Conservation (phyloP, 2,329 filamentous ascomycete genomes). For the Ilyonectria mors-panacis region DNA sequence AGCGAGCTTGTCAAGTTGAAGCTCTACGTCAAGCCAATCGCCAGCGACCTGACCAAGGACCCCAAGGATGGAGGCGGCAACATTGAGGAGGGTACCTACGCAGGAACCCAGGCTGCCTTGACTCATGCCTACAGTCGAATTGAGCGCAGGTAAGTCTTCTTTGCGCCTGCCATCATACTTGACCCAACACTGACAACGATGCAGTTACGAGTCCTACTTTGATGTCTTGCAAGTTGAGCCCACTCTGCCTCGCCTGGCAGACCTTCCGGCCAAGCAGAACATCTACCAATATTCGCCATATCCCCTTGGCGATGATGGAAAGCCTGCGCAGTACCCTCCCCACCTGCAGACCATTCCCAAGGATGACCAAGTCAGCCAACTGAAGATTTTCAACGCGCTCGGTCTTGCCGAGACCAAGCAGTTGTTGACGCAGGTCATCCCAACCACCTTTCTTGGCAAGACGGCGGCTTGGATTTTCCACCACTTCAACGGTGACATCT, state of each 20-base stretch:
- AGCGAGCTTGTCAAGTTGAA: conserved; percentile 50
- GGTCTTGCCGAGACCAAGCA: conserved; percentile 50
- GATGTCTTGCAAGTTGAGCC: conserved; percentile 53
- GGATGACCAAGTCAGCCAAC: conserved; percentile 42
- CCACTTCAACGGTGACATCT: conserved; percentile 44
- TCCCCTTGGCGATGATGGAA: conserved; percentile 47
- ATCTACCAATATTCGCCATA: conserved; percentile 49
- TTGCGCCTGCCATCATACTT: not conserved
- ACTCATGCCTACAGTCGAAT: conserved; percentile 54
- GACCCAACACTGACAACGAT: not conserved
- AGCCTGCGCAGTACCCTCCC: conserved; percentile 49
- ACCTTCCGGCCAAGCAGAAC: conserved; percentile 49
- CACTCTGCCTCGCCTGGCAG: conserved; percentile 50
- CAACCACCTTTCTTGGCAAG: conserved; percentile 50
- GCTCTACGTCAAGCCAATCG: conserved; percentile 47
- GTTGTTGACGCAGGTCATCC: conserved; percentile 52
- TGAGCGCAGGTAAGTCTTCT: conserved; percentile 50
- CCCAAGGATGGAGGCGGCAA: conserved; percentile 48
- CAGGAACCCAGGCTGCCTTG: conserved; percentile 53
- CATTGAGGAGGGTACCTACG: conserved; percentile 51
- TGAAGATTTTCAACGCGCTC: conserved; percentile 51
- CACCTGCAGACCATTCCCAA: conserved; percentile 50
- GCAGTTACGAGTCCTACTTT: conserved; percentile 53
- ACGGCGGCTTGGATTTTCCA: conserved; percentile 51
- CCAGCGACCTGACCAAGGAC: conserved; percentile 38